Conservation (phyloP, 306 rosid species). For the Vachellia collinsii region DNA sequence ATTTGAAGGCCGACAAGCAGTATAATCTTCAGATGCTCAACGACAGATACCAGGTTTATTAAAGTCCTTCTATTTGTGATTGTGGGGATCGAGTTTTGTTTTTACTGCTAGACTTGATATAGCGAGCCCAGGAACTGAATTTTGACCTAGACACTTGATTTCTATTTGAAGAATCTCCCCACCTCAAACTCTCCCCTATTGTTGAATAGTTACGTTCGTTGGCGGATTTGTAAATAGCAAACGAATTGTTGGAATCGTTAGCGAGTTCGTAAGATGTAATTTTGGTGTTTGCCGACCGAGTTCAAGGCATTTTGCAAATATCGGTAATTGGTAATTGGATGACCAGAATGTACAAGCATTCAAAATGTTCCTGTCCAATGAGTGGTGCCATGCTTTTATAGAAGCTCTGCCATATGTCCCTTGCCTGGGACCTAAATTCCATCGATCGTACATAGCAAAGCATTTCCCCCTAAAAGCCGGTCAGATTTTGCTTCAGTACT, state of each 20-base stretch:
- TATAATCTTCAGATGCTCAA: constrained; percentile 92
- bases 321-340: background rate
- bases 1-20: constrained; percentile 81
- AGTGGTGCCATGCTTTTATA: background rate
- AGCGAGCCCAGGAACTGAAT: background rate
- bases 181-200: background rate
- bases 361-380: background rate
- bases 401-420: background rate
- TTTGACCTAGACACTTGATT: background rate
- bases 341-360: background rate
- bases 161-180: background rate
- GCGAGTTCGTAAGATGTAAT: background rate
- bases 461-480: background rate
- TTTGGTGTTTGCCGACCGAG: background rate
- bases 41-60: constrained; percentile 80
- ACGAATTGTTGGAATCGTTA: background rate
- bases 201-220: background rate
- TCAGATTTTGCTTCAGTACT: background rate
- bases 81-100: background rate
- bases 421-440: background rate
- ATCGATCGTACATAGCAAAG: background rate
- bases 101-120: background rate
- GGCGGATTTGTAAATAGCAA: background rate
- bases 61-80: too few relatives aligned
- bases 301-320: background rate